Base-by-base conservation (phyloP, 2,329 filamentous ascomycete species). In the Aphanocladium album region DNA sequence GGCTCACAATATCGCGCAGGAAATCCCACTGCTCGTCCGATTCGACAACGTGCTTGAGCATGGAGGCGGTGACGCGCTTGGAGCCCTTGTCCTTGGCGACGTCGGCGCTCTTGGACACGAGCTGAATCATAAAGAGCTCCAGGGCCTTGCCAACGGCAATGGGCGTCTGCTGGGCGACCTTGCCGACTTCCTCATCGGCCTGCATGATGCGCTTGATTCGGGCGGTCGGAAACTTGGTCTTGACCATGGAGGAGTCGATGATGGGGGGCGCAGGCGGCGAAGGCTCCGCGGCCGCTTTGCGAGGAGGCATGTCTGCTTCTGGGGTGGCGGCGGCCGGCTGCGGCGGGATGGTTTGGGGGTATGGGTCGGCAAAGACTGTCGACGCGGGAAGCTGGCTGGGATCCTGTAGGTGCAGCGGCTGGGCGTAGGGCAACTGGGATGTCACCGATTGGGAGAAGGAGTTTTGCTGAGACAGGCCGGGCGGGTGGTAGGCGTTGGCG, bases 121-220 rank as follows among this genome's bases (percentile, higher is more conserved):
- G 83, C 46, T 91, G 88, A 64, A 98, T 91, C 95, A 99, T 99
- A 73, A 99, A 99, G 9, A 99, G 82, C 77, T 99, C 95, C 7
- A 99, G 82, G 17, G 95, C 95, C 79, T 97, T 97, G 67, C 91
- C 91, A 49, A 98, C 93, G 27, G 93, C 95, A 60, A 96, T 96
- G 17, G 93, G 93, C 0, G 95, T 97, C 63, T 98, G 95, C 75
- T 99, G 95, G 4, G 95, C 93, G 11, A 99, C 95, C 77, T 99
- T 99, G 64, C 95, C 95, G 0, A 99, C 93, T 73, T 99, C 95
- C 71, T 99, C 95, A 71, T 99, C 95, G 12, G 93, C 93, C 77
- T 99, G 95, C 95, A 99, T 98, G 70, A 99, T 98, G 56, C 95
- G 87, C 81, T 99, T 99, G 79, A 99, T 99, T 64, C 95, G 85